Evolutionary conservation across 2,329 filamentous ascomycete species (phyloP), one percentile per base, ranked within the genome.

Genomic region (Ophiostoma ulmi): DNA sequence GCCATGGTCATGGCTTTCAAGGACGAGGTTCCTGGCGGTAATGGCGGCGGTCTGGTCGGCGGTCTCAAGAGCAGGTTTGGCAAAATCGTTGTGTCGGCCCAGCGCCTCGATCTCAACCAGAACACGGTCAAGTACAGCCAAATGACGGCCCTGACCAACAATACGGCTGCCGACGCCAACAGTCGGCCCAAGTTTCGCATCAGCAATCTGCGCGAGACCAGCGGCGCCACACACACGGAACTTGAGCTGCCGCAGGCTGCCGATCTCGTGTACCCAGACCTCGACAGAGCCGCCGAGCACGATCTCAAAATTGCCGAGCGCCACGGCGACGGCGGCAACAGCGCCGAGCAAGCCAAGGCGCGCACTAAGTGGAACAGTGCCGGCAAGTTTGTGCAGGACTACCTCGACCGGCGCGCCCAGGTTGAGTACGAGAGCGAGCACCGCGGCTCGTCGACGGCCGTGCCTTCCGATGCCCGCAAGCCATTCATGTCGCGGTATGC

Each of bases 351-450:
- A 22, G 68, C 63, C 36, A 69, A 38, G 31, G 14, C 68, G 17
- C 72, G 70, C 64, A 41, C 73, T 38, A 78, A 77, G 55, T 74
- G 80, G 72, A 79, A 78, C 68, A 73, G 73, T 6, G 73, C 74
- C n/a, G 75, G 78, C 44, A 75, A 78, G 66, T 81, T 75, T 73
- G 77, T 86, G n/a, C 77, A 75, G 3, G 79, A 81, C 64, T 87
- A 87, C 74, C 75, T 83, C 64, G 85, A 87, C 74, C 80, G 82
- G 17, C 77, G 83, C 26, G 81, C 82, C 0, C 81, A 83, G 67
- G 82, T 83, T 0, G 75, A 78, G 64, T 86, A 82, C 72, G 82
- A 74, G 1, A 74, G 70, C 35, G 76, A 81, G 69, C 81, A 84
- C 70, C 83, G 82, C 0, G 78, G 77, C 58, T 80, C 79, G 20